Evolutionary conservation across 2,329 filamentous ascomycete species (phyloP), one percentile per base, ranked within the genome.

Genomic region (Clonostachys byssicola): DNA sequence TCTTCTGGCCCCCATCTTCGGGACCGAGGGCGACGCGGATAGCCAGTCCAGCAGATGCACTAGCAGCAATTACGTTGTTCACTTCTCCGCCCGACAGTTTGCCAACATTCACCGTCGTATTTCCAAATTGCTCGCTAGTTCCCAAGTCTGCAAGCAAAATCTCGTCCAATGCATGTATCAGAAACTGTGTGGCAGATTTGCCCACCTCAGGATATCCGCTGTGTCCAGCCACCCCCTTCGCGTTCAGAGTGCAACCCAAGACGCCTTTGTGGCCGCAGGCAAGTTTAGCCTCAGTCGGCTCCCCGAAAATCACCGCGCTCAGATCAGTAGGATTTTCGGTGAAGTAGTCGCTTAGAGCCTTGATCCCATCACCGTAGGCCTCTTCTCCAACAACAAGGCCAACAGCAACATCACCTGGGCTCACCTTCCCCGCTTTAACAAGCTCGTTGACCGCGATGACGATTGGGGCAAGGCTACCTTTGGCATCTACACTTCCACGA

Each of bases 161-260:
- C 12, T 73, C 75, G 43, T 78, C 73, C 40, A 96, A 69, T 0
- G 85, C 88, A 16, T 84, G 80, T 34, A 95, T 74, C 48, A 97
- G 74, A 46, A 91, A 75, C 51, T 90, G 88, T 58, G 91, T 94
- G 7, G 92, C 92, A 53, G 85, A 92, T 57, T 85, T 82, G 5
- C 92, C 92, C 6, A 96, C 74, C 83, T 88, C 92, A 0, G 94
- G 92, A 62, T 97, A 97, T 5, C 92, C 92, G 7, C 86, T 92
- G 68, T 97, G 94, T 2, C 88, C 90, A 0, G 78, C 88, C 51
- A 85, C 85, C 34, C 92, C 92, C 34, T 75, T 78, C 0, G 88
- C 87, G 12, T 71, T 71, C 49, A 96, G 59, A 4, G 75, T 70
- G 58, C 91, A 30, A 30, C 23, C 23, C 8, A 30, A 10, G 23